phyloP scores from a whole-genome alignment of 2,329 filamentous ascomycete genomes.

The Fusarium albosuccineum region DNA sequence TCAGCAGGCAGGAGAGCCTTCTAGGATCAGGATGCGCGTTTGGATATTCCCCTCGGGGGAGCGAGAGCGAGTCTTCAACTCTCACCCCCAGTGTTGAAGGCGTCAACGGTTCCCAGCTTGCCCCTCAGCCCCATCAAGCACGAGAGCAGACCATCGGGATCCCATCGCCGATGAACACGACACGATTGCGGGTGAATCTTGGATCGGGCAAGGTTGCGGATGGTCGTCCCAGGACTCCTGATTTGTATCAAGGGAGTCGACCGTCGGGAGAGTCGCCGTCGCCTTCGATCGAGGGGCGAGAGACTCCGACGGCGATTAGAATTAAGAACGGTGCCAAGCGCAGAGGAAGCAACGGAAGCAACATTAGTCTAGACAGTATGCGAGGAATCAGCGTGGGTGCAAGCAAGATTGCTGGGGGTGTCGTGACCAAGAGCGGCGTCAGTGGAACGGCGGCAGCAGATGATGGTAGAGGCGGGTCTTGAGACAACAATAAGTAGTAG shows the following conservation, averaged over 20 bases:
- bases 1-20: slow-evolving; percentile 64
- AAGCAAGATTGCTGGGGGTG: slow-evolving; percentile 51
- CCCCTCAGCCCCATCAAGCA: slow-evolving; percentile 46
- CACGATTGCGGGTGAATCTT: slow-evolving; percentile 29
- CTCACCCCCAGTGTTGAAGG: slow-evolving; percentile 43
- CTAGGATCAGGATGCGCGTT: slow-evolving; percentile 54
- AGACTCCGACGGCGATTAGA: slow-evolving; percentile 35
- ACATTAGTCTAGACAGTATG: slow-evolving; percentile 57
- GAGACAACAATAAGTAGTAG: slow-evolving; percentile 38
- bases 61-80: slow-evolving; percentile 55
- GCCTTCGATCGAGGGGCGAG: slow-evolving; percentile 25
- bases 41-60: slow-evolving; percentile 46
- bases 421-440: slow-evolving; percentile 51
- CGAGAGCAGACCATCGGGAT: slow-evolving; percentile 40
- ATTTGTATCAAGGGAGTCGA: not conserved
- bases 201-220: slow-evolving; percentile 28
- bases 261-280: too few species aligned
- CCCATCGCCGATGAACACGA: slow-evolving; percentile 37
- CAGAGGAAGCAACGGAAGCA: slow-evolving; percentile 50
- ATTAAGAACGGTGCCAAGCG: slow-evolving; percentile 33
- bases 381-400: slow-evolving; percentile 57
- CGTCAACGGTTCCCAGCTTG: slow-evolving; percentile 11
- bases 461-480: slow-evolving; percentile 25
- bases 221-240: slow-evolving; percentile 35
- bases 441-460: slow-evolving; percentile 29